Evolutionary conservation across 331 rosid species (phyloP).

Genomic region (Malus hybrid): DNA sequence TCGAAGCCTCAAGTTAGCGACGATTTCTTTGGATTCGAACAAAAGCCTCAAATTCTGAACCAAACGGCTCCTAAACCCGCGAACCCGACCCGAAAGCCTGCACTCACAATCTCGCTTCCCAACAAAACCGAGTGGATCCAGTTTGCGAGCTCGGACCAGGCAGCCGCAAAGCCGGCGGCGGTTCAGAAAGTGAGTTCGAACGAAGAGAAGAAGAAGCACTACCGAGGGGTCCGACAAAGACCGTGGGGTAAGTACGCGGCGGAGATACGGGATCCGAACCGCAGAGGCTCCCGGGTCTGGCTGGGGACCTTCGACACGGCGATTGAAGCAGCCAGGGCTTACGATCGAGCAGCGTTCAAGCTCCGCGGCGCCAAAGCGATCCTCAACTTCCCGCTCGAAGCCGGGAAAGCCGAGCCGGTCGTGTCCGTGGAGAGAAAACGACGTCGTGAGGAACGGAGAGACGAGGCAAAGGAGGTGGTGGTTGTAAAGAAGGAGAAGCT

Average conservation of each 20-base stretch:
- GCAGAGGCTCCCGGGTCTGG: constrained; percentile 77
- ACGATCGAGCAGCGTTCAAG: constrained; percentile 79
- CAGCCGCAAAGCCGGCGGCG: background rate
- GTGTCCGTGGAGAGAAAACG: constrained; percentile 36
- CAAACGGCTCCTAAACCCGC: background rate
- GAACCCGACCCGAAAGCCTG: constrained; percentile 30
- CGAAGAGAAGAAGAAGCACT: constrained; percentile 39
- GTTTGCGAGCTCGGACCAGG: constrained; percentile 28
- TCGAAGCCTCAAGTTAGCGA: constrained; percentile 5
- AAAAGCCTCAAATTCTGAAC: background rate
- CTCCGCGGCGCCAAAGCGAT: constrained; percentile 86
- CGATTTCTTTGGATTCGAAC: constrained; percentile 15
- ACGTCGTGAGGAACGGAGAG: constrained; percentile 25
- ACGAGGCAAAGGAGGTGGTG: constrained; percentile 17
- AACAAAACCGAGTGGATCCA: constrained; percentile 58
- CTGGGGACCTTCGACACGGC: constrained; percentile 80
- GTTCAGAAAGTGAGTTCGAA: background rate
- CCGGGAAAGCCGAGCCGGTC: constrained; percentile 10
- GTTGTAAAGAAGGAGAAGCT: constrained; percentile 46
- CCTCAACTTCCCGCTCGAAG: constrained; percentile 77
- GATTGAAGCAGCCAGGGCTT: constrained; percentile 90
- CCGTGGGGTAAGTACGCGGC: constrained; percentile 97
- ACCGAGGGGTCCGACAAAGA: constrained; percentile 76
- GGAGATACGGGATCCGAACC: constrained; percentile 82
- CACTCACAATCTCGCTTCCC: constrained; percentile 57